A percentile compares a stretch with the other conserved stretches of the same genome.
Conservation (phyloP, 441 rosid species). For the Codiaeum variegatum region DNA sequence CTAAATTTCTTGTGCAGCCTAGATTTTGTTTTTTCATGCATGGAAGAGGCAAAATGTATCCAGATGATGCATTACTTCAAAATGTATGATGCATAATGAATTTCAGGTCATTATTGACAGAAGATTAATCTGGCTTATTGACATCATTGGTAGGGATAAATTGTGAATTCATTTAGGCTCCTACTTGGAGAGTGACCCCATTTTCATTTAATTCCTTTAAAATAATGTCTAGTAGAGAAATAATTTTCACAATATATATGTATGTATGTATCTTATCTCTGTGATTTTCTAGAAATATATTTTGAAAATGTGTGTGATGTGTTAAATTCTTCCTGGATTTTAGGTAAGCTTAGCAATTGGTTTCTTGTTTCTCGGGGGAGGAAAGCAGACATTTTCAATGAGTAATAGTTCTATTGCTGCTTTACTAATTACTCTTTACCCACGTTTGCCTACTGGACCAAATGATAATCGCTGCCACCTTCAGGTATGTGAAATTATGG, state of each 20-base stretch:
- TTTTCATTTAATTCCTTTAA: not conserved
- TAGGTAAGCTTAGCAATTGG: conserved; percentile 95
- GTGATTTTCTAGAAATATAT: not conserved
- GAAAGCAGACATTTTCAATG: conserved; percentile 86
- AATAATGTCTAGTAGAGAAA: conserved; percentile 8
- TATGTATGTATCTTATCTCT: not conserved
- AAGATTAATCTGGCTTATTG: not conserved
- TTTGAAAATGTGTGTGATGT: conserved; percentile 20
- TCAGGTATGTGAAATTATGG: conserved; percentile 52
- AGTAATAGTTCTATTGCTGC: conserved; percentile 82
- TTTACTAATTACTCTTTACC: conserved; percentile 85
- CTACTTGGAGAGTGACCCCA: not conserved
- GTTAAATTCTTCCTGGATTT: conserved; percentile 19
- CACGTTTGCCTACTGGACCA: conserved; percentile 93
- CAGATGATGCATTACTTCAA: not conserved
- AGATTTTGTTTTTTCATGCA: not conserved
- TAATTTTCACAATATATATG: not conserved
- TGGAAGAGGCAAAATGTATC: conserved; percentile 2
- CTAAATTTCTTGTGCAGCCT: not conserved
- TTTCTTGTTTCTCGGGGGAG: conserved; percentile 97
- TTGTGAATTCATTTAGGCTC: not conserved
- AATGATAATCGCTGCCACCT: conserved; percentile 99
- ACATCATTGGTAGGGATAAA: not conserved
- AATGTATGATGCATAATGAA: not conserved
- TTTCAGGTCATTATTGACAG: not conserved